Conservation (phyloP, 2,329 filamentous ascomycete species). For the Colletotrichum brevisporum region DNA sequence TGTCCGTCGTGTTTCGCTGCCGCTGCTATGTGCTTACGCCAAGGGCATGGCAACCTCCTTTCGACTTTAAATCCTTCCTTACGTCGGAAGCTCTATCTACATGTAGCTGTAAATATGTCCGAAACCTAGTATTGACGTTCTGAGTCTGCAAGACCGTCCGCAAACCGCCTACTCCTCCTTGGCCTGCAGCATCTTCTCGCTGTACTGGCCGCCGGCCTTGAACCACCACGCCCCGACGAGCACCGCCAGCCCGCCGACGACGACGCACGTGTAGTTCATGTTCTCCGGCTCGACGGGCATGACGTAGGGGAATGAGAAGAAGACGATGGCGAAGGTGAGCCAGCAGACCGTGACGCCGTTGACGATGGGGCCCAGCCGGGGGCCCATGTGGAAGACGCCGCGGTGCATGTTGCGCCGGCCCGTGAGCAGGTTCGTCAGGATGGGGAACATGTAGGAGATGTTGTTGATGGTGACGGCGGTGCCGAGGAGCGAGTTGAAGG, state of each 20-base stretch:
- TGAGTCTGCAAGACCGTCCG: background rate
- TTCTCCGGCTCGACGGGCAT: conserved; percentile 55
- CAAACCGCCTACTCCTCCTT: conserved; percentile 45
- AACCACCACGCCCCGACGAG: conserved; percentile 59
- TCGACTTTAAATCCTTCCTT: too few relatives aligned
- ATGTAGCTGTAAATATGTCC: background rate
- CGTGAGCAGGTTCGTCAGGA: conserved; percentile 59
- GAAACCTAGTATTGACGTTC: background rate
- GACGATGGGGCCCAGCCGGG: conserved; percentile 49
- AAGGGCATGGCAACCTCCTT: too few relatives aligned
- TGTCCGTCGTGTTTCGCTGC: too few relatives aligned
- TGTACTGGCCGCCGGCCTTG: conserved; percentile 56
- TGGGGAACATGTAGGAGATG: conserved; percentile 60
- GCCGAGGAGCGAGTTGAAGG: conserved; percentile 59
- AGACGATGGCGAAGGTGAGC: conserved; percentile 57
- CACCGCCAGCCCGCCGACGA: conserved; percentile 56
- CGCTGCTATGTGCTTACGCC: too few relatives aligned
- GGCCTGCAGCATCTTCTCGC: conserved; percentile 53
- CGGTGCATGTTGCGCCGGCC: conserved; percentile 55
- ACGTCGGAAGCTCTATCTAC: too few relatives aligned
- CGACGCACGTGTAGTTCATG: conserved; percentile 65
- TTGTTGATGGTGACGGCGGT: conserved; percentile 59
- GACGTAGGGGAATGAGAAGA: conserved; percentile 60
- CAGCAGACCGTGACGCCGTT: conserved; percentile 55
- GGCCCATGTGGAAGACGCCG: conserved; percentile 56